Percentiles rank a stretch among this genome's conserved stretches.
Conservation (phyloP, 2,329 filamentous ascomycete genomes). For the Fusarium domesticum region DNA sequence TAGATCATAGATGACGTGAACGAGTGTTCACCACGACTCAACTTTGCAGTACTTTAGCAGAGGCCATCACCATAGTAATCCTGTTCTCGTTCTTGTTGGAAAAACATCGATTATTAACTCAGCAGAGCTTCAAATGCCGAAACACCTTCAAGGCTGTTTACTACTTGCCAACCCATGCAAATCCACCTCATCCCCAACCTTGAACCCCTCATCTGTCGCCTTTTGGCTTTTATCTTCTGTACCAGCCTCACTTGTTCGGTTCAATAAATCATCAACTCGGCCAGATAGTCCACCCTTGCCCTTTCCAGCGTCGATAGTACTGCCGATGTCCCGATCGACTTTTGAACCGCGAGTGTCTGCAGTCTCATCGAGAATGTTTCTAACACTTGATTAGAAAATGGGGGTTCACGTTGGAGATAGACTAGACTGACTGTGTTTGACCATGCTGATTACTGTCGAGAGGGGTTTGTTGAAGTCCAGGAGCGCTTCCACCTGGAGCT, state of each 20-base stretch:
- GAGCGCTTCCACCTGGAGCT: constrained; percentile 3
- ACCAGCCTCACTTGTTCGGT: not conserved
- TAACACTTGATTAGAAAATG: not conserved
- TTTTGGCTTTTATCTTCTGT: not conserved
- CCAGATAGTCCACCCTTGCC: not conserved
- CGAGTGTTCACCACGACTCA: no score
- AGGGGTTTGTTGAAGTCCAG: constrained; percentile 1
- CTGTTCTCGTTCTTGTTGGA: no score
- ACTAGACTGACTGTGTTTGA: constrained; percentile 6
- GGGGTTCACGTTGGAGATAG: no score
- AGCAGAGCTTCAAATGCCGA: no score
- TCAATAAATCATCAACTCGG: constrained; percentile 1
- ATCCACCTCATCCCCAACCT: constrained; percentile 6
- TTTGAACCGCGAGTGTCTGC: constrained; percentile 4
- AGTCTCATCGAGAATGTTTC: constrained; percentile 10
- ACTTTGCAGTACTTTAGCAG: no score
- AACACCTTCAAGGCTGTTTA: constrained; percentile 6
- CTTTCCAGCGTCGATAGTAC: constrained; percentile 4
- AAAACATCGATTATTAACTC: no score
- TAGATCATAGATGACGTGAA: no score
- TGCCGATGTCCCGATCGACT: constrained; percentile 8
- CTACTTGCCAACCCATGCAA: constrained; percentile 4
- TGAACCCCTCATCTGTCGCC: constrained; percentile 4
- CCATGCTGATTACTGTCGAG: constrained; percentile 9
- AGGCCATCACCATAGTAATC: no score